These are phyloP conservation scores for Colletotrichum sp. DNA, from an alignment of 2,329 filamentous ascomycete species.

Conservation along the genomic window DNA sequence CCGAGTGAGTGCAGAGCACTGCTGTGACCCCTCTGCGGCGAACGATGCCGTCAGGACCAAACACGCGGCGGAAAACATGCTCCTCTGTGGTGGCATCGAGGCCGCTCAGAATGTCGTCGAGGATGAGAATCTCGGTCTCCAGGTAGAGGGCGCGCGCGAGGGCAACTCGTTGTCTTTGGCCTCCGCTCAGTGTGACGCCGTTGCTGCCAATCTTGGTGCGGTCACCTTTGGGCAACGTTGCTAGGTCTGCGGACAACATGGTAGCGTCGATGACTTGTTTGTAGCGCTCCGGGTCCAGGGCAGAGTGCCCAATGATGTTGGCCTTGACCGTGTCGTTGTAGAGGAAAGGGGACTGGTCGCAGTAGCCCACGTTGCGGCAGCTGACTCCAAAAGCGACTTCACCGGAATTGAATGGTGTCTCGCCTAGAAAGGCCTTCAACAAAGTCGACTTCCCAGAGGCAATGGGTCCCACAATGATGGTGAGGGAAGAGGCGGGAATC, in stretches of 20 bases:
- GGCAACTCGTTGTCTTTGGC: slow-evolving; percentile 33
- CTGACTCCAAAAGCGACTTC: slow-evolving; percentile 15
- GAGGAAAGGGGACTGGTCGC: slow-evolving; percentile 37
- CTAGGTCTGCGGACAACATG: slow-evolving; percentile 35
- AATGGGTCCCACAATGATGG: slow-evolving; percentile 43
- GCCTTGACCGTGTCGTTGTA: slow-evolving; percentile 38
- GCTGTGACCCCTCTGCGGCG: slow-evolving; percentile 26
- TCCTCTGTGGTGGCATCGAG: slow-evolving; percentile 38
- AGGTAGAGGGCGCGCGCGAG: slow-evolving; percentile 38
- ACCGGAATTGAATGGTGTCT: slow-evolving; percentile 25
- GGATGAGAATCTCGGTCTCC: slow-evolving; percentile 30
- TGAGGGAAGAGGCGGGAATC: slow-evolving; percentile 34
- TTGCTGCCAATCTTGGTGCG: slow-evolving; percentile 43
- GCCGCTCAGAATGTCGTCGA: slow-evolving; percentile 42
- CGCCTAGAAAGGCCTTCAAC: slow-evolving; percentile 39
- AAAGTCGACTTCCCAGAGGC: slow-evolving; percentile 45
- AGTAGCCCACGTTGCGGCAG: slow-evolving; percentile 30
- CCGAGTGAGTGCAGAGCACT: slow-evolving; percentile 44
- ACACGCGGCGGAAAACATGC: slow-evolving; percentile 33
- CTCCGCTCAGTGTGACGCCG: slow-evolving; percentile 47
- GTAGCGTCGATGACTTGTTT: slow-evolving; percentile 38
- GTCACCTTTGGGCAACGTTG: slow-evolving; percentile 37
- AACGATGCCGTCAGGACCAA: slow-evolving; percentile 31
- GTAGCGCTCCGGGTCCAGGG: slow-evolving; percentile 36
- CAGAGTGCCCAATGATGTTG: slow-evolving; percentile 41